Conservation (phyloP, 345 rosid genomes). For the Salix exigua region DNA sequence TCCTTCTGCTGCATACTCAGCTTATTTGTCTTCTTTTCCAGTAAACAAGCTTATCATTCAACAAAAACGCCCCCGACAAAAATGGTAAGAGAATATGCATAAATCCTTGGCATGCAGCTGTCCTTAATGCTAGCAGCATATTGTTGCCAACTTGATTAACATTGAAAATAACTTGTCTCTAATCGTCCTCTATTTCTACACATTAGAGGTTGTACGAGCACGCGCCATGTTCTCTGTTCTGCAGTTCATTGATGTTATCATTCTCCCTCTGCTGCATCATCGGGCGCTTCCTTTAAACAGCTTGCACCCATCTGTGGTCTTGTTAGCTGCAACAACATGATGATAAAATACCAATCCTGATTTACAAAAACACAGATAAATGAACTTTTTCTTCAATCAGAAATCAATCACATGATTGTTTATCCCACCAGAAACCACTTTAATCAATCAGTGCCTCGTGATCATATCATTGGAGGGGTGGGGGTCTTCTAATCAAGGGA, state of each 20-base stretch:
- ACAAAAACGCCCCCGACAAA: too few relatives aligned
- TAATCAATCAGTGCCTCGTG: too few relatives aligned
- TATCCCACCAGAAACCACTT: too few relatives aligned
- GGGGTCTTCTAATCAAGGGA: too few relatives aligned
- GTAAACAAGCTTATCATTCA: too few relatives aligned
- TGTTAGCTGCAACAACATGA: slow-evolving; percentile 29
- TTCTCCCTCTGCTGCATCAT: slow-evolving; percentile 12
- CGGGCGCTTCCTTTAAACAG: slow-evolving; percentile 12
- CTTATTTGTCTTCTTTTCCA: too few relatives aligned
- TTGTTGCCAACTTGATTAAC: background rate
- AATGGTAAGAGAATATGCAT: background rate
- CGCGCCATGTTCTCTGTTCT: background rate
- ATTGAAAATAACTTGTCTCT: background rate
- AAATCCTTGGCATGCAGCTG: background rate
- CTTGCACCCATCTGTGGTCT: slow-evolving; percentile 22
- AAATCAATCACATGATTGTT: too few relatives aligned
- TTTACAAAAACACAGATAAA: background rate
- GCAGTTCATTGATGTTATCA: background rate
- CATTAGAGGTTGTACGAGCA: background rate
- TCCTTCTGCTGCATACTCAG: too few relatives aligned
- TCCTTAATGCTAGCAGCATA: background rate
- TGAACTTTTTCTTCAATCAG: too few relatives aligned
- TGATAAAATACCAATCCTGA: background rate
- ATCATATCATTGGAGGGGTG: too few relatives aligned
- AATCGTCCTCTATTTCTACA: background rate